phyloP scores from a whole-genome alignment of 1,139 yeast genomes.

The Pichia sorboxylosa region DNA sequence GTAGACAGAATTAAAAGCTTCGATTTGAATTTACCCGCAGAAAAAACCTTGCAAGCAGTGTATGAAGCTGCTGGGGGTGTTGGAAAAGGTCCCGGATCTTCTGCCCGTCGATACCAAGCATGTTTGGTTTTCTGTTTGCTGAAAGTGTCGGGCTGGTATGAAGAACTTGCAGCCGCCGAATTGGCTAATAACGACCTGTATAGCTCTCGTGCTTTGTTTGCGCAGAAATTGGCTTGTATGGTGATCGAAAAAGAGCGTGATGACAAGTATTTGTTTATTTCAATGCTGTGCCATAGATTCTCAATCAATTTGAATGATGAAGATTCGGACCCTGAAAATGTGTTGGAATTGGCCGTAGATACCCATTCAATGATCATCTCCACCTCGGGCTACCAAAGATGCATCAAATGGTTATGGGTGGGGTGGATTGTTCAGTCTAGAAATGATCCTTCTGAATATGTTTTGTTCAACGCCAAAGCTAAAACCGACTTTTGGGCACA shows the following conservation, averaged over 20 bases:
- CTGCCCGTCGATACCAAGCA: constrained; percentile 55
- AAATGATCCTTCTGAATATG: constrained; percentile 58
- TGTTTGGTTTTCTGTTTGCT: constrained; percentile 57
- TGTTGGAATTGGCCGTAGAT: constrained; percentile 77
- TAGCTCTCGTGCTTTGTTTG: constrained; percentile 49
- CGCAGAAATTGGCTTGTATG: constrained; percentile 60
- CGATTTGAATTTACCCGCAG: constrained; percentile 52
- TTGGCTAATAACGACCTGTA: constrained; percentile 59
- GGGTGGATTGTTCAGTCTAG: constrained; percentile 83
- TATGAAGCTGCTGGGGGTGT: constrained; percentile 75
- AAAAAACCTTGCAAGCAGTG: constrained; percentile 46
- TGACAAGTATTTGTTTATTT: constrained; percentile 58
- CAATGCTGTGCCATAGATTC: constrained; percentile 70
- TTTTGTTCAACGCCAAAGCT: constrained; percentile 48
- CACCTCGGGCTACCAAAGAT: constrained; percentile 72
- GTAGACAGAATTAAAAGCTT: constrained; percentile 40
- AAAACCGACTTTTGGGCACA: constrained; percentile 50
- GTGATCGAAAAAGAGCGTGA: constrained; percentile 50
- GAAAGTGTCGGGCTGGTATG: constrained; percentile 72
- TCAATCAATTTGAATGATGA: constrained; percentile 50
- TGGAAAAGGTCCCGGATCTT: constrained; percentile 43
- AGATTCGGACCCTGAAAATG: constrained; percentile 55
- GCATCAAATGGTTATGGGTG: constrained; percentile 84
- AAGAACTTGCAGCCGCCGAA: constrained; percentile 46
- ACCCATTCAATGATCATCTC: constrained; percentile 70